A percentile compares a stretch with the other conserved stretches of the same genome.
Evolutionary conservation across 202 grass and related monocot species (phyloP).

Genomic region (Schoenoplectus tabernaemontani): DNA sequence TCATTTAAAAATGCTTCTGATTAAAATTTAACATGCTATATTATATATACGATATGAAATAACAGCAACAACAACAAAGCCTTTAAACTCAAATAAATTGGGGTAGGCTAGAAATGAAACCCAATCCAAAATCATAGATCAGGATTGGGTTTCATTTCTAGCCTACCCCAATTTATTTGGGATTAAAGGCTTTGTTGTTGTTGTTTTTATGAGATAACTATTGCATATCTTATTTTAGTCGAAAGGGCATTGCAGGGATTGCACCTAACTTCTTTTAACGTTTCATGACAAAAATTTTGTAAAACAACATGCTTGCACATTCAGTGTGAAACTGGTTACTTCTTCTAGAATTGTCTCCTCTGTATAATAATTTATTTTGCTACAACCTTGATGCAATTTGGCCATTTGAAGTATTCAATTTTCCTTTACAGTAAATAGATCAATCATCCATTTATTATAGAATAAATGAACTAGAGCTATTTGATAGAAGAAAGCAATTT

Average conservation of each 20-base stretch:
- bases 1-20: background rate
- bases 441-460: background rate
- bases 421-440: background rate
- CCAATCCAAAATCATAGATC: too few species aligned
- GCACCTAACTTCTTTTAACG: background rate
- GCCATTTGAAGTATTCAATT: background rate
- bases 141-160: too few species aligned
- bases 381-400: background rate
- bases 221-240: background rate
- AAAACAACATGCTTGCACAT: too few species aligned
- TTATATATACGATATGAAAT: background rate
- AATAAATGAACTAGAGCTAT: background rate
- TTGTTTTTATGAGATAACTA: too few species aligned
- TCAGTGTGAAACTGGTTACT: too few species aligned
- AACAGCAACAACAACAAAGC: too few species aligned
- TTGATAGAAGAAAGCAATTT: background rate
- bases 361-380: background rate
- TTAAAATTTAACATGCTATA: background rate
- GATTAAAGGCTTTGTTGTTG: too few species aligned
- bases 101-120: too few species aligned
- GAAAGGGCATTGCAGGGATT: background rate
- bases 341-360: too few species aligned
- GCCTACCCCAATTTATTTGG: too few species aligned
- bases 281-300: conserved; percentile 3
- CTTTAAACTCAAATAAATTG: too few species aligned